Evolutionary conservation across 768 basidiomycete species (phyloP).

Genomic region (Dictyophora rubrovolvata): DNA sequence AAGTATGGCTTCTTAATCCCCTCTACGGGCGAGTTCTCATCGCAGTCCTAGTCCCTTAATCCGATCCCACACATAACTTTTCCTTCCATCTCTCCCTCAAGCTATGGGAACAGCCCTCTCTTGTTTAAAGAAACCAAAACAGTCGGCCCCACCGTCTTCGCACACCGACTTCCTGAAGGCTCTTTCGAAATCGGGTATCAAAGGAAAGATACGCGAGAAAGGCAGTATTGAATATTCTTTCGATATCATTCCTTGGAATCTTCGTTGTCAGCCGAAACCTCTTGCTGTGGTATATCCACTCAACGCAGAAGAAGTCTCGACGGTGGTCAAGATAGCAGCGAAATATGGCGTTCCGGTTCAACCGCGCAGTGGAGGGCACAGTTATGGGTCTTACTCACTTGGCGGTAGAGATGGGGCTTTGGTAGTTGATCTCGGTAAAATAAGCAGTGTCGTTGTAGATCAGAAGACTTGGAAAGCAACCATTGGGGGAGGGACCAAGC

Average conservation of each 20-base stretch:
- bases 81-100: too few species aligned
- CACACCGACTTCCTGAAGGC: background rate
- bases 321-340: slow-evolving; percentile 16
- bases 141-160: background rate
- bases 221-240: background rate
- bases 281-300: slow-evolving; percentile 17
- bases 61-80: too few species aligned
- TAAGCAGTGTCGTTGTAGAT: slow-evolving; percentile 20
- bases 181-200: background rate
- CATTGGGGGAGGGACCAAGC: slow-evolving; percentile 17
- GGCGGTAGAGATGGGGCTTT: slow-evolving; percentile 21
- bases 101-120: too few species aligned
- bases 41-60: too few species aligned
- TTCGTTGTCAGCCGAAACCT: slow-evolving; percentile 13
- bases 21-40: too few species aligned
- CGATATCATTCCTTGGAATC: slow-evolving; percentile 1
- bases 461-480: slow-evolving; percentile 18
- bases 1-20: too few species aligned
- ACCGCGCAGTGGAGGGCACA: slow-evolving; percentile 17
- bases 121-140: too few species aligned
- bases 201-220: background rate
- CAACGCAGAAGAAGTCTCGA: slow-evolving; percentile 10
- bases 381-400: slow-evolving; percentile 16
- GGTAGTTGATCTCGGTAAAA: slow-evolving; percentile 21
- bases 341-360: slow-evolving; percentile 16